Evolutionary conservation across 805 yeast genomes (phyloP), one percentile per base, ranked within the genome.

Genomic region (Yamadazyma paraphyllophila): DNA sequence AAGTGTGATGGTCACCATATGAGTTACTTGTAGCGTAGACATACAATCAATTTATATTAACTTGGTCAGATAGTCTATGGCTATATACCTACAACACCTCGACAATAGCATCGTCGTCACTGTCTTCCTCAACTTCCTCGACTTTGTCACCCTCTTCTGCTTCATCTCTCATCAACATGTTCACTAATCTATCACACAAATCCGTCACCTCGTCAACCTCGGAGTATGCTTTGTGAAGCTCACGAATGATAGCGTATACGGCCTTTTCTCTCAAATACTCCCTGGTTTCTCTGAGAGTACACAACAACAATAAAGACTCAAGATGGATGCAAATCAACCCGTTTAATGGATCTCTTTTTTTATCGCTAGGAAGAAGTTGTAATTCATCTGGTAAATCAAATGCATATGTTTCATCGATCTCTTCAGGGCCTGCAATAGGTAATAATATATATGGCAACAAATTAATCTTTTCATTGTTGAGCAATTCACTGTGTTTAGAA

Each of bases 151-250:
- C 69, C 34, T 67, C 66, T 5, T 43, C 51, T 8, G 76, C 78
- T 58, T 91, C 97, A 59, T 92, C 97, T 72, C 97, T 81, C 94
- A 87, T 86, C 52, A 92, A 74, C 82, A 89, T 79, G 62, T 92
- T 92, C 16, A 91, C 99, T 34, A 87, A 65, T 61, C 94, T 77
- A 55, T 89, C 96, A 68, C 94, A 84, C 36, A 86, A 66, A 36
- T 86, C 95, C 36, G 72, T 72, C 16, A 88, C 74, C 14, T 63
- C 62, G 7, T 60, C 63, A 24, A 50, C 55, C n/a, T 67, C 66
- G 8, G 16, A 9, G n/a, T 57, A 50, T 2, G 60, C 79, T 58
- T 85, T 83, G 58, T 91, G 96, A 43, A 92, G 71, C 67, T 90
- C 97, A 60, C 96, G 83, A 32, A 94, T 74, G 46, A 94, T 62